phyloP scores from a whole-genome alignment of 2,329 filamentous ascomycete species.

The Pseudogymnoascus sp. region DNA sequence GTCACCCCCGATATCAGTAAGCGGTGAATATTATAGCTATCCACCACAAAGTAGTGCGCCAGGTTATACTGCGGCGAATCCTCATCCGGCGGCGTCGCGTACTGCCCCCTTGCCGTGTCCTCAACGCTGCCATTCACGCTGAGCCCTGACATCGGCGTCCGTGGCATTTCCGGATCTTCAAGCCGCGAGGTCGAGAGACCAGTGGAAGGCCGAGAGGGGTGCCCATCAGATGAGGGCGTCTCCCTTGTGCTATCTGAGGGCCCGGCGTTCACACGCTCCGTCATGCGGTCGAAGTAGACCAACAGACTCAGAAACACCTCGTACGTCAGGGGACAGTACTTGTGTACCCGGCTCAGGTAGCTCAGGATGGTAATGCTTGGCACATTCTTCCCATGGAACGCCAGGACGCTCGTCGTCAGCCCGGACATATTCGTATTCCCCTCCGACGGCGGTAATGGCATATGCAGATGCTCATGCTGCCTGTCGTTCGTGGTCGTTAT shows the following conservation, averaged over 20 bases:
- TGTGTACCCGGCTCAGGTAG: slow-evolving; percentile 92
- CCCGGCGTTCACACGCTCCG: slow-evolving; percentile 80
- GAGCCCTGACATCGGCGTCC: slow-evolving; percentile 20
- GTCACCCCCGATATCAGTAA: slow-evolving; percentile 95
- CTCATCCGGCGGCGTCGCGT: slow-evolving; percentile 19
- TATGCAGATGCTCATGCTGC: slow-evolving; percentile 85
- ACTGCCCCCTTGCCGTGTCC: slow-evolving; percentile 23
- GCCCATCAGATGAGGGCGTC: not conserved
- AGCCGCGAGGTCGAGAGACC: slow-evolving; percentile 1
- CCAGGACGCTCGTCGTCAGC: slow-evolving; percentile 68
- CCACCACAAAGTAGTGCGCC: slow-evolving; percentile 80
- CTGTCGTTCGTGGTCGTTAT: slow-evolving; percentile 95
- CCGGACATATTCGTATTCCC: slow-evolving; percentile 47
- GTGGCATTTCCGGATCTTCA: not conserved
- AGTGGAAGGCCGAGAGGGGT: not conserved
- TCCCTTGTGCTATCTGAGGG: slow-evolving; percentile 34
- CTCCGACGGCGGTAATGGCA: slow-evolving; percentile 53
- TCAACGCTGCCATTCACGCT: slow-evolving; percentile 22
- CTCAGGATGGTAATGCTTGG: slow-evolving; percentile 94
- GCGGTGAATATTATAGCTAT: slow-evolving; percentile 98
- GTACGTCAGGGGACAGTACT: slow-evolving; percentile 97
- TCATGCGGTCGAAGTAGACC: slow-evolving; percentile 99
- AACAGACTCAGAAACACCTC: slow-evolving; percentile 93
- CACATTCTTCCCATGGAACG: slow-evolving; percentile 97
- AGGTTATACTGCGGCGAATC: slow-evolving; percentile 29